phyloP scores from a whole-genome alignment of 208 protist genomes.

The Strigomonas culicis region DNA sequence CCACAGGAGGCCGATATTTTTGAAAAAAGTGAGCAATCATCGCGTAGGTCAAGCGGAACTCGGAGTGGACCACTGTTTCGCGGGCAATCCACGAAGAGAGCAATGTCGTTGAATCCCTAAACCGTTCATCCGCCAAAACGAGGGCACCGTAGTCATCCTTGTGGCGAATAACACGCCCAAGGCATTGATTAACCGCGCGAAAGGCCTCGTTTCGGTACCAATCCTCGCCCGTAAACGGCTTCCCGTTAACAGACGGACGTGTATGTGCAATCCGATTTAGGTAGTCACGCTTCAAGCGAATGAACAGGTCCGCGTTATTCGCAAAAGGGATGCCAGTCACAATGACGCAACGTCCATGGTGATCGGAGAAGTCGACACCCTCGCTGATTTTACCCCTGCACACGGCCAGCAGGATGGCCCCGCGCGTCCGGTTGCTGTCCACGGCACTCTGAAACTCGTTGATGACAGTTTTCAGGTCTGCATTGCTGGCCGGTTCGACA shows the following conservation, averaged over 20 bases:
- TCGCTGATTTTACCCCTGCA: slow-evolving; percentile 97
- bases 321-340: slow-evolving; percentile 95
- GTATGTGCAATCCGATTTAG: slow-evolving; percentile 53
- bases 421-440: slow-evolving; percentile 35
- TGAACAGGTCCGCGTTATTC: slow-evolving; percentile 87
- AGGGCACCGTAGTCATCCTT: slow-evolving; percentile 95
- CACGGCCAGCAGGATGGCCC: slow-evolving; percentile 95
- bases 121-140: slow-evolving; percentile 96
- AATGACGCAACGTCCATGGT: slow-evolving; percentile 93
- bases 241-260: slow-evolving; percentile 63
- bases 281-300: slow-evolving; percentile 81
- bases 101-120: slow-evolving; percentile 22
- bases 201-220: slow-evolving; percentile 96
- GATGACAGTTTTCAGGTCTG: slow-evolving; percentile 54
- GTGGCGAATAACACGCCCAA: slow-evolving; percentile 97
- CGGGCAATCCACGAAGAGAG: slow-evolving; percentile 69
- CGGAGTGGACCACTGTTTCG: slow-evolving; percentile 31
- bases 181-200: slow-evolving; percentile 96
- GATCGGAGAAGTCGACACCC: slow-evolving; percentile 96
- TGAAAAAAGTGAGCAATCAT: slow-evolving; percentile 66
- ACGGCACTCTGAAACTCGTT: slow-evolving; percentile 70
- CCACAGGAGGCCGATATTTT: too few species aligned
- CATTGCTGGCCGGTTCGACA: slow-evolving; percentile 68
- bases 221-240: slow-evolving; percentile 83
- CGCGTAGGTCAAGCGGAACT: slow-evolving; percentile 70